Percentiles rank a stretch among this genome's conserved stretches.
These are phyloP conservation scores for Stagonosporopsis tanaceti DNA, from an alignment of 2,329 filamentous ascomycete species.

Conservation along the genomic window DNA sequence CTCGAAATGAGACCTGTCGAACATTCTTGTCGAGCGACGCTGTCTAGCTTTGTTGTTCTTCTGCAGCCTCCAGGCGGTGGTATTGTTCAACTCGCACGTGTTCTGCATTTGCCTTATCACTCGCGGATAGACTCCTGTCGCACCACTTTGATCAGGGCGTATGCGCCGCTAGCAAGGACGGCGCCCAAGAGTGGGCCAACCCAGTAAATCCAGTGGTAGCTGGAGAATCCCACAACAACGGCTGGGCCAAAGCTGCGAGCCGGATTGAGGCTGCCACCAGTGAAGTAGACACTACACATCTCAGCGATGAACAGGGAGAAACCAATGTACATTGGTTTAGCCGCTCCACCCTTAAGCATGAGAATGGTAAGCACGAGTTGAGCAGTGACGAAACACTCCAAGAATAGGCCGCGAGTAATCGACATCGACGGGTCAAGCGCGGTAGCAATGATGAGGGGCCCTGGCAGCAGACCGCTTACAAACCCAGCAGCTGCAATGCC, in stretches of 20 bases:
- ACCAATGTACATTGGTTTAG: slow-evolving; percentile 77
- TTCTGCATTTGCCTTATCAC: not conserved
- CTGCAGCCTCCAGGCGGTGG: not conserved
- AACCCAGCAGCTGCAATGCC: slow-evolving; percentile 43
- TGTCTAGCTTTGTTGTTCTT: not conserved
- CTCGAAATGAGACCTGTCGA: not conserved
- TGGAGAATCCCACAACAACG: slow-evolving; percentile 50
- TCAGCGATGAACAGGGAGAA: slow-evolving; percentile 71
- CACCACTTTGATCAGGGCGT: slow-evolving; percentile 49
- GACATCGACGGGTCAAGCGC: slow-evolving; percentile 34
- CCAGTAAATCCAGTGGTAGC: slow-evolving; percentile 55
- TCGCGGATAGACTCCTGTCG: slow-evolving; percentile 16
- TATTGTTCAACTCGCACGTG: not conserved
- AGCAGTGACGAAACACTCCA: slow-evolving; percentile 45
- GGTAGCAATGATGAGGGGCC: slow-evolving; percentile 34
- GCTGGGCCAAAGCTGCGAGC: slow-evolving; percentile 57
- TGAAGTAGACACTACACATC: slow-evolving; percentile 57
- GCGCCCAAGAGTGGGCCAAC: slow-evolving; percentile 53
- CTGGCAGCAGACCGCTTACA: slow-evolving; percentile 42
- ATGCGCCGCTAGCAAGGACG: slow-evolving; percentile 58
- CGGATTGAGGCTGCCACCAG: slow-evolving; percentile 57
- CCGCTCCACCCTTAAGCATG: slow-evolving; percentile 66
- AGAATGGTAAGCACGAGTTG: slow-evolving; percentile 48
- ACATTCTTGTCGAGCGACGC: not conserved
- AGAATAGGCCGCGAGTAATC: slow-evolving; percentile 35